Evolutionary conservation across 441 rosid species (phyloP), one percentile per base, ranked within the genome.

Genomic region (Populus hybrid): DNA sequence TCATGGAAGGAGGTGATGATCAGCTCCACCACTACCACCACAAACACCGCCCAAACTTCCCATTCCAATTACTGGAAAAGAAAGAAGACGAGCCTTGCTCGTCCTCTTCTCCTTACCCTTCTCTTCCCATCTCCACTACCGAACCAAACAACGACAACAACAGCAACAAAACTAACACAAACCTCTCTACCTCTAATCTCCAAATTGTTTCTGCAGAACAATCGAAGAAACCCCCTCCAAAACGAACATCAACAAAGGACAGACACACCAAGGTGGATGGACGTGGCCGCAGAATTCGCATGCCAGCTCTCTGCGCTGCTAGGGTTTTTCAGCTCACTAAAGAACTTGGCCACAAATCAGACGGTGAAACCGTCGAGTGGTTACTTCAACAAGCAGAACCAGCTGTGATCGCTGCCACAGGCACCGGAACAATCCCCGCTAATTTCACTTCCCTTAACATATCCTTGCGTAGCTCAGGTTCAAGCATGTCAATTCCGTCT

Each of bases 261-360:
- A 89, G 99, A 12, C 99, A 95, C 85, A 95, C 99, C 0, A 95
- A 95, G 79, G 99, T 95, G 12, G 98, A 95, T 20, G 99, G 99
- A 34, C 90, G 99, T 67, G 99, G 99, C 30, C 86, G 99, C 50
- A 84, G 99, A 77, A 95, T 95, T 85, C 92, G 99, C 80, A 95
- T 95, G 99, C 99, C 99, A 0, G 99, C 99, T 12, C 89, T 93
- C 61, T 95, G 99, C 69, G 99, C 99, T 35, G 99, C 99, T 81
- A 89, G 99, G 89, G 99, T 95, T 79, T 95, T 95, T 66, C 99
- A 95, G 83, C 87, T 95, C 0, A 95, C 99, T 18, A 87, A 97
- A 4, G 99, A 95, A 76, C 88, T 95, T 0, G 98, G 98, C 38
- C 98, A 95, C 81, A 95, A 93, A 80, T 95, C 97, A 20, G 98